Conservation (phyloP, 192 early-diverging fungal species). For the Coemansia sp. region DNA sequence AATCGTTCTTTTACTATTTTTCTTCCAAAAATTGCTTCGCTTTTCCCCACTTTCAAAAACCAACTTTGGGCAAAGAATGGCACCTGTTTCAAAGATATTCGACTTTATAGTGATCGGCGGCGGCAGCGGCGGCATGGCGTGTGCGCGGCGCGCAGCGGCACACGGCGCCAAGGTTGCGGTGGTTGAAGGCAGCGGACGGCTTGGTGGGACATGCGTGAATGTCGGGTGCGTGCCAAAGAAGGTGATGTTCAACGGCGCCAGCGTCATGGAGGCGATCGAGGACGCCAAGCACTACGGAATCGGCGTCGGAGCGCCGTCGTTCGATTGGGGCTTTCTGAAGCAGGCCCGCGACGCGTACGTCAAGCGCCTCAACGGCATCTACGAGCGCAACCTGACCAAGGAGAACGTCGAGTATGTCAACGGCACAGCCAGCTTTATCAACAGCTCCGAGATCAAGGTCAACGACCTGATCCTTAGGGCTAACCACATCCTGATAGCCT, state of each 20-base stretch:
- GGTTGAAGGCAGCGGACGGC: conserved; percentile 76
- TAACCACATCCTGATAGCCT: conserved; percentile 91
- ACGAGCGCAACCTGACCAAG: conserved; percentile 86
- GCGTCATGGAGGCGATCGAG: conserved; percentile 81
- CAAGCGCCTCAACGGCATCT: conserved; percentile 95
- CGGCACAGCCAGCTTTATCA: conserved; percentile 85
- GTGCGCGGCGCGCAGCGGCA: conserved; percentile 87
- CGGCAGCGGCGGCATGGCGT: conserved; percentile 89
- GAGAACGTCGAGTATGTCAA: conserved; percentile 83
- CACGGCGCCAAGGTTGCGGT: conserved; percentile 92
- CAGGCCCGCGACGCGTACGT: conserved; percentile 95
- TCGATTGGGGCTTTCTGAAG: conserved; percentile 86
- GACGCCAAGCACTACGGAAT: conserved; percentile 95
- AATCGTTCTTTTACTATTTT: no score
- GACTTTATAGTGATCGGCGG: conserved; percentile 98
- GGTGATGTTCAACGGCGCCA: conserved; percentile 96
- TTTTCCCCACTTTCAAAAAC: background rate
- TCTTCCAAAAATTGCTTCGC: background rate
- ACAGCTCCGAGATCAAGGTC: conserved; percentile 69
- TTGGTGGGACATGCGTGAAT: conserved; percentile 94
- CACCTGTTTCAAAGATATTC: conserved; percentile 58
- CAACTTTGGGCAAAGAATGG: conserved; percentile 19
- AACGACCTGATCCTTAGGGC: conserved; percentile 63
- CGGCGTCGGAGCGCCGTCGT: conserved; percentile 60
- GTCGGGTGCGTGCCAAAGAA: conserved; percentile 92